Evolutionary conservation across 2,329 filamentous ascomycete genomes (phyloP).

Genomic region (Blumeriella jaapii): DNA sequence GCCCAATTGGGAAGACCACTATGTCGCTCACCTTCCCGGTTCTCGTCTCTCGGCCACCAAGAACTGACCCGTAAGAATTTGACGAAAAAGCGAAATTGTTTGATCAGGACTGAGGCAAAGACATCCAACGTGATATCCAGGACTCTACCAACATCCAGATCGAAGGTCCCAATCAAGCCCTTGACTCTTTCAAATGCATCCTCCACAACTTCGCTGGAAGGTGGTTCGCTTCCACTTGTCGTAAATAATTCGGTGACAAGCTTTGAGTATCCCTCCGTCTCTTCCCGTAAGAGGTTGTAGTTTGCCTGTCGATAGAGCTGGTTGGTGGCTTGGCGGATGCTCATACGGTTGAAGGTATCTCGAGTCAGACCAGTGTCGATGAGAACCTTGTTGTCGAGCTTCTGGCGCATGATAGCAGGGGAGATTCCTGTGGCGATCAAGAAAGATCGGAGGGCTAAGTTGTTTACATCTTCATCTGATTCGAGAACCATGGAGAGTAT

Average conservation of each 20-base stretch:
- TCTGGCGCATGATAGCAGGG: constrained; percentile 59
- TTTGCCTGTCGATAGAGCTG: constrained; percentile 91
- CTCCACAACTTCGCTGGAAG: constrained; percentile 65
- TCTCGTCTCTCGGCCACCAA: constrained; percentile 76
- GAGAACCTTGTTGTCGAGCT: constrained; percentile 70
- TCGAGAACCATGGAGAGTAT: constrained; percentile 71
- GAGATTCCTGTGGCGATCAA: constrained; percentile 63
- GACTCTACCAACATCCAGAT: constrained; percentile 88
- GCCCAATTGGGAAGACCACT: constrained; percentile 79
- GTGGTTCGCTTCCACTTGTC: constrained; percentile 64
- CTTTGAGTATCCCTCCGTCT: constrained; percentile 94
- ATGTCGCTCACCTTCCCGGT: constrained; percentile 34
- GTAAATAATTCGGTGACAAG: constrained; percentile 92
- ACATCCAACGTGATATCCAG: constrained; percentile 92
- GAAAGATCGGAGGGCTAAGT: constrained; percentile 49
- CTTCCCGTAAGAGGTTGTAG: constrained; percentile 89
- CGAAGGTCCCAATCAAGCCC: constrained; percentile 90
- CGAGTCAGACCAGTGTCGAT: constrained; percentile 70
- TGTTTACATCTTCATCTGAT: constrained; percentile 43
- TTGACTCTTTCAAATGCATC: constrained; percentile 88
- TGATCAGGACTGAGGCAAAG: constrained; percentile 85
- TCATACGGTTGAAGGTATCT: constrained; percentile 71
- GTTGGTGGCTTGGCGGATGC: constrained; percentile 84
- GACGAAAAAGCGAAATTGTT: constrained; percentile 88
- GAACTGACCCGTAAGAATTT: constrained; percentile 85